Evolutionary conservation across 306 rosid species (phyloP).

Genomic region (Trifolium subterraneum): DNA sequence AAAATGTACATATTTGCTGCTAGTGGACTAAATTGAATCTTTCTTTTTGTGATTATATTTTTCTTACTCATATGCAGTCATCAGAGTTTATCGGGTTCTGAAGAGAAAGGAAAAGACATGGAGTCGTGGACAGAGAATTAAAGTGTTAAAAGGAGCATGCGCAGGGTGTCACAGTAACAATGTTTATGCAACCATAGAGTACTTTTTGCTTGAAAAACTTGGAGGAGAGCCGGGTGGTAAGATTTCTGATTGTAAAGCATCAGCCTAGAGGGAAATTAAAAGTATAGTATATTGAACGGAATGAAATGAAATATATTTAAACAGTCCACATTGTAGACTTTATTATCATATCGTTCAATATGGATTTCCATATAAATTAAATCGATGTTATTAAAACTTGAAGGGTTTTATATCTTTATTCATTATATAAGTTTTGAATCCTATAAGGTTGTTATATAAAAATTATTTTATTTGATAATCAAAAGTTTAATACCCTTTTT

Average conservation of each 20-base stretch:
- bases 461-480: not conserved
- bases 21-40: not conserved
- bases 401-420: not conserved
- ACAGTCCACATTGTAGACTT: not conserved
- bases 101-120: conserved; percentile 55
- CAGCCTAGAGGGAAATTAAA: not conserved
- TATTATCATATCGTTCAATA: not conserved
- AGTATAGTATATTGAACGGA: not conserved
- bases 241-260: conserved; percentile 18
- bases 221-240: conserved; percentile 73
- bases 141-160: conserved; percentile 66
- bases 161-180: conserved; percentile 48
- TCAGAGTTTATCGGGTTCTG: conserved; percentile 53
- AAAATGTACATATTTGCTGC: not conserved
- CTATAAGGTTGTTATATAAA: not conserved
- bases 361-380: too few species aligned
- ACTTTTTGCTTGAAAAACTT: conserved; percentile 64
- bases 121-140: conserved; percentile 57
- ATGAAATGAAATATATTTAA: not conserved
- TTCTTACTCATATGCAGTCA: conserved; percentile 43
- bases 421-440: not conserved
- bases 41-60: not conserved
- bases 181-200: conserved; percentile 68
- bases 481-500: too few species aligned
- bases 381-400: not conserved